Evolutionary conservation across 495 filamentous ascomycete genomes (phyloP), one percentile per base, ranked within the genome.

Genomic region (Chlorociboria aeruginascens): DNA sequence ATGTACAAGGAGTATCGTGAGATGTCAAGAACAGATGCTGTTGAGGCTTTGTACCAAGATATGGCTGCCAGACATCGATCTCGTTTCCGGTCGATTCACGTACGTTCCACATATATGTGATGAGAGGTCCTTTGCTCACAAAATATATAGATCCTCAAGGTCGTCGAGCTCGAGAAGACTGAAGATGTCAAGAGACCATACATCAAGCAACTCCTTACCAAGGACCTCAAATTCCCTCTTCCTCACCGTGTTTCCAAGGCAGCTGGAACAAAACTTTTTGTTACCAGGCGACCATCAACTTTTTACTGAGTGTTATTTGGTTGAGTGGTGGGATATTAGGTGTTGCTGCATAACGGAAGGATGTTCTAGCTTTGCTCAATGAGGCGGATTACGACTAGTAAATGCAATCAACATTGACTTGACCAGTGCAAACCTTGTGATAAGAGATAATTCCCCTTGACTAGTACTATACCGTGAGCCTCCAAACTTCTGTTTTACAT

Each of bases 1-100:
- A 98, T 98, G 92, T 98, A 98, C 86, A 97, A 96, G 79, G 92
- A 98, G 78, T 97, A 96, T 81, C 85, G 92, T 66, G 92, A 97
- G 79, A 85, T 95, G 76, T 89, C 85, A 64, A 79, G 92, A 68
- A 84, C 81, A 54, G 90, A 88, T 52, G 92, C 92, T 53, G 92
- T 98, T 53, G 86, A 97, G 72, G 75, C 89, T 57, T 81, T 98
- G 67, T 98, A 98, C 80, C 86, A 94, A 74, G 92, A 98, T 71
- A 97, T 98, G 93, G 85, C 92, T 63, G 89, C 93, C 67, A 85
- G 93, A 63, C 92, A 98, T 77, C 86, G 92, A 69, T 81, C 92
- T 60, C 86, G 92, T 58, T 98, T 97, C 77, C 80, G 93, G 69
- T 95, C 88, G 48, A 85, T 98, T 67, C 86, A 94, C 79, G 90